phyloP scores from a whole-genome alignment of 257 asterid species.

The Schizonepeta tenuifolia region DNA sequence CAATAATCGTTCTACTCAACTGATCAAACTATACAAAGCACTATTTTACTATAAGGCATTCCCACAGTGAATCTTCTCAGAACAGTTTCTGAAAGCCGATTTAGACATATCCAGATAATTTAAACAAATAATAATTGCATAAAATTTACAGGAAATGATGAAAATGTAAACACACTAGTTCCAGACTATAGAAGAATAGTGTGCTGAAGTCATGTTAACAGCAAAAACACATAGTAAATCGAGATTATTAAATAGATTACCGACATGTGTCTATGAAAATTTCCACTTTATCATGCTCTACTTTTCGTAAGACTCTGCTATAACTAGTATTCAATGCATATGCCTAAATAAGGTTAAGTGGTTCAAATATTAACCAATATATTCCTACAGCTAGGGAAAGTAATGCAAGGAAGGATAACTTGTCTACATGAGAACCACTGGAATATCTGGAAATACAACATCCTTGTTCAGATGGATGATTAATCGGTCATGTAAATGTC shows the following conservation, averaged over 20 bases:
- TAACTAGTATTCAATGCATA: neutral
- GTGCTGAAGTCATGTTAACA: no score
- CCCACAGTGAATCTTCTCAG: no score
- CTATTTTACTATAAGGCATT: neutral
- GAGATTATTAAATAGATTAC: neutral
- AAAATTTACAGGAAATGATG: neutral
- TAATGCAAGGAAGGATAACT: neutral
- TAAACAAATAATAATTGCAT: neutral
- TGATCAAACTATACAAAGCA: neutral
- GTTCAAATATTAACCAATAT: neutral
- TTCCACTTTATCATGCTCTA: neutral
- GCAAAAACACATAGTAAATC: neutral
- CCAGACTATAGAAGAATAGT: neutral
- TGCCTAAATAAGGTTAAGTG: neutral
- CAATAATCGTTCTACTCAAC: neutral
- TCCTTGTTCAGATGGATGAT: neutral
- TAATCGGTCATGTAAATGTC: neutral
- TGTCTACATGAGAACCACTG: slow-evolving; percentile 2
- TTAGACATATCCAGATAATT: neutral
- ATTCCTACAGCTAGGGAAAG: neutral
- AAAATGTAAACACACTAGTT: neutral
- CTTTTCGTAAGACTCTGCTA: neutral
- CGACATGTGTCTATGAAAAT: neutral
- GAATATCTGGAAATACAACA: neutral
- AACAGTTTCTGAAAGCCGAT: neutral